These are phyloP conservation scores for Westerdykella aurantiaca DNA, from an alignment of 2,329 filamentous ascomycete species.

Conservation along the genomic window DNA sequence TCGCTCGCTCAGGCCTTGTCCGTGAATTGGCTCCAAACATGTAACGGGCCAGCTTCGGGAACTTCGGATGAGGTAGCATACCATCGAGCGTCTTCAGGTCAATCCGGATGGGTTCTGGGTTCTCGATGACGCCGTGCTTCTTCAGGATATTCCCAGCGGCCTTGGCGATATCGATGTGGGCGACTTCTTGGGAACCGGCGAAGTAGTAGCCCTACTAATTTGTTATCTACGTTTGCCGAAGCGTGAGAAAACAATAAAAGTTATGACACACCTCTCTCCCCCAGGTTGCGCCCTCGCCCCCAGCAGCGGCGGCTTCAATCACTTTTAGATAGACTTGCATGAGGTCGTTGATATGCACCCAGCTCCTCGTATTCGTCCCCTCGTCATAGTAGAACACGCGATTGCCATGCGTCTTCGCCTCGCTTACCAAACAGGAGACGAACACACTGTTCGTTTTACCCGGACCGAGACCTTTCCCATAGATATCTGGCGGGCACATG, in stretches of 20 bases:
- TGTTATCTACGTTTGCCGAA: slow-evolving; percentile 1
- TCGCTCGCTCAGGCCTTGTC: slow-evolving; percentile 49
- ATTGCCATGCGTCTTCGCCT: slow-evolving; percentile 33
- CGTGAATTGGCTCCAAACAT: slow-evolving; percentile 50
- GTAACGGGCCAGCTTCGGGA: slow-evolving; percentile 26
- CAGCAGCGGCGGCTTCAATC: slow-evolving; percentile 47
- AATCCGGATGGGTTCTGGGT: slow-evolving; percentile 18
- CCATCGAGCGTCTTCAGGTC: slow-evolving; percentile 21
- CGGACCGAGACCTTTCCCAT: slow-evolving; percentile 52
- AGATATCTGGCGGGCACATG: slow-evolving; percentile 61
- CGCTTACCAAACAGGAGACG: slow-evolving; percentile 37
- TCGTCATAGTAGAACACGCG: slow-evolving; percentile 47
- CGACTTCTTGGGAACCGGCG: slow-evolving; percentile 34
- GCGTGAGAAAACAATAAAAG: neutral
- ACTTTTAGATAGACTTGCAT: slow-evolving; percentile 50
- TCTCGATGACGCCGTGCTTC: slow-evolving; percentile 18
- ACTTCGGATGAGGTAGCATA: slow-evolving; percentile 14
- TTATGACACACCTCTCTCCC: slow-evolving; percentile 34
- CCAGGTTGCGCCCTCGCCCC: slow-evolving; percentile 49
- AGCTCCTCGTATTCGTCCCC: slow-evolving; percentile 52
- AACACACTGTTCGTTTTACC: slow-evolving; percentile 42
- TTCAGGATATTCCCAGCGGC: slow-evolving; percentile 21
- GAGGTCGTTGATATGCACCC: slow-evolving; percentile 56
- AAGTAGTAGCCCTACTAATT: slow-evolving; percentile 44
- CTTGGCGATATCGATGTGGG: slow-evolving; percentile 23